phyloP scores from a whole-genome alignment of 768 basidiomycete genomes.

The Collybia mongolica region DNA sequence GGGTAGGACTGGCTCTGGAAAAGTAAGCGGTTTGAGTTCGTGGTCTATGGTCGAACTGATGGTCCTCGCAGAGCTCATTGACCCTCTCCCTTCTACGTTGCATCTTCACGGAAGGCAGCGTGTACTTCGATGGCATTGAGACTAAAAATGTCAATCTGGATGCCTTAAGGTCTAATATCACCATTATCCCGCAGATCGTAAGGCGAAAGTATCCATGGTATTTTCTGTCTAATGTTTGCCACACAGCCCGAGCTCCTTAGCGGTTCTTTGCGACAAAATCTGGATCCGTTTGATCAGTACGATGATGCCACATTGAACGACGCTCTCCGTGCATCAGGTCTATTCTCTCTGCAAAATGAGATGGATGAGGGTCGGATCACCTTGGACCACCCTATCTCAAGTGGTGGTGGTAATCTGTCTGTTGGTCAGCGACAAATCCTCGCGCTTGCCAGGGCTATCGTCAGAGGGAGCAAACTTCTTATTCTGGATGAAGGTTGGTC shows the following conservation, averaged over 20 bases:
- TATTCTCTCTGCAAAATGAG: conserved; percentile 37
- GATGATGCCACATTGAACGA: conserved; percentile 45
- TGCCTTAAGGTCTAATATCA: conserved; percentile 54
- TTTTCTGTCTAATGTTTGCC: neutral
- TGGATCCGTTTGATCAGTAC: conserved; percentile 65
- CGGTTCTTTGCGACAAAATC: conserved; percentile 61
- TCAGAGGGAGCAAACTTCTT: conserved; percentile 57
- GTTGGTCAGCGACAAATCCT: conserved; percentile 76
- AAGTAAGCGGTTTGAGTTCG: conserved; percentile 21
- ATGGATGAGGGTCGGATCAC: conserved; percentile 48
- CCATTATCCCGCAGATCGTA: conserved; percentile 55
- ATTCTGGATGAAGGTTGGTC: conserved; percentile 61
- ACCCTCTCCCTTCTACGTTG: conserved; percentile 56
- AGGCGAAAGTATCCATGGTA: conserved; percentile 10
- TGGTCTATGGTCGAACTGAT: neutral
- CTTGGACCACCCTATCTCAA: conserved; percentile 42
- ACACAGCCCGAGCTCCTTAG: conserved; percentile 49
- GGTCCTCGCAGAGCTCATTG: conserved; percentile 44
- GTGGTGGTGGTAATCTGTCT: conserved; percentile 70
- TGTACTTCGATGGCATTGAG: conserved; percentile 54
- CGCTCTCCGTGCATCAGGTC: conserved; percentile 37
- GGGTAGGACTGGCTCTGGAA: conserved; percentile 45
- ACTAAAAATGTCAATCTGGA: conserved; percentile 53
- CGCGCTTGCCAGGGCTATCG: conserved; percentile 61
- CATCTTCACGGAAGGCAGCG: conserved; percentile 54